phyloP scores from a whole-genome alignment of 164 flowering plant species.

The Chimonanthus praecox region DNA sequence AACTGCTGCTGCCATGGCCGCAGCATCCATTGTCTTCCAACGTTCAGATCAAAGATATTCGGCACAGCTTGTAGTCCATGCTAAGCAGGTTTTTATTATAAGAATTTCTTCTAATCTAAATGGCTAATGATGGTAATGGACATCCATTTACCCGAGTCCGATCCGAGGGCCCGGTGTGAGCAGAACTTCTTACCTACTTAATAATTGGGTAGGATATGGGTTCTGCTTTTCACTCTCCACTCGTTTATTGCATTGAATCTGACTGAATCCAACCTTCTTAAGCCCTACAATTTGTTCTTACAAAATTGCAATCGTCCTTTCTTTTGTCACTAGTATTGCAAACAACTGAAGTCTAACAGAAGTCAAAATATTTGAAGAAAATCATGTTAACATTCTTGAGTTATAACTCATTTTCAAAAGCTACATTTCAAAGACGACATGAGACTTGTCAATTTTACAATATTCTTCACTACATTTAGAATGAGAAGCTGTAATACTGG shows the following conservation, averaged over 20 bases:
- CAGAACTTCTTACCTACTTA: not conserved
- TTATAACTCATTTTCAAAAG: too few relatives aligned
- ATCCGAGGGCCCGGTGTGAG: too few relatives aligned
- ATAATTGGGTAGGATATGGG: not conserved
- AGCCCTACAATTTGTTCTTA: too few relatives aligned
- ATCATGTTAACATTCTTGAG: too few relatives aligned
- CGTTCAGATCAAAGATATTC: conserved; percentile 26
- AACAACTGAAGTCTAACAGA: too few relatives aligned
- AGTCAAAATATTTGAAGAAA: not conserved
- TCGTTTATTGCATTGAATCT: not conserved
- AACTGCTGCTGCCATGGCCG: conserved; percentile 47
- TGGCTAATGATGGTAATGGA: not conserved
- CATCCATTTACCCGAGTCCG: not conserved
- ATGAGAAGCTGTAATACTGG: too few relatives aligned
- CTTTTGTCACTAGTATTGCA: not conserved
- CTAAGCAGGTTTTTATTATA: conserved; percentile 15
- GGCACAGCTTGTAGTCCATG: conserved; percentile 27
- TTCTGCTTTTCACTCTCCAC: not conserved
- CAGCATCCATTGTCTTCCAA: conserved; percentile 40
- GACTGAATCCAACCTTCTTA: too few relatives aligned
- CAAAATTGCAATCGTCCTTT: not conserved
- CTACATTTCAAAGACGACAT: not conserved
- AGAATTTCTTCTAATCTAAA: not conserved
- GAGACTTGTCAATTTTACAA: not conserved
- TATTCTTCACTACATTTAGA: too few relatives aligned